Conservation (phyloP, 176 grass and related monocot species). For the Carex scoparia region DNA sequence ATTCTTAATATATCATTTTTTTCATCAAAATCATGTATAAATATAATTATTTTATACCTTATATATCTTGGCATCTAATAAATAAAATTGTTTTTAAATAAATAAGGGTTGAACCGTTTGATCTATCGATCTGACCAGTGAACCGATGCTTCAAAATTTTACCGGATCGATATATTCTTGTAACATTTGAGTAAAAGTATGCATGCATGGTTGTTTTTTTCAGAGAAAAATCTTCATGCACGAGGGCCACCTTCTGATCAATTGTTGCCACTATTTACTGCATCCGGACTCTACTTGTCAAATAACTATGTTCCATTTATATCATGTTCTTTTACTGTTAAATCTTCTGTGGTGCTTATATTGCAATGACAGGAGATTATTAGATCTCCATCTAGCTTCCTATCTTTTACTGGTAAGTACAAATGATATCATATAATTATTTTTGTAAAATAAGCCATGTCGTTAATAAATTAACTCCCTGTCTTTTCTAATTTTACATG, state of each 20-base stretch:
- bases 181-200: background rate
- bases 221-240: background rate
- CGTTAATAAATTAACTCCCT: background rate
- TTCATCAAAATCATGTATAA: too few species aligned
- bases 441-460: background rate
- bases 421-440: too few species aligned
- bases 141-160: too few species aligned
- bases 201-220: slow-evolving; percentile 12
- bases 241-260: slow-evolving; percentile 21
- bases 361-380: background rate
- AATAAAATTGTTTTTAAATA: too few species aligned
- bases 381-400: background rate
- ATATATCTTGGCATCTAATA: too few species aligned
- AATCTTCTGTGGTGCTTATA: background rate
- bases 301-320: slow-evolving; percentile 29
- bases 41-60: too few species aligned
- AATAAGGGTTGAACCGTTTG: too few species aligned
- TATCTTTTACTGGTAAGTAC: background rate
- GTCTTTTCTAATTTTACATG: too few species aligned
- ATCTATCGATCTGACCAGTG: too few species aligned
- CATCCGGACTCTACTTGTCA: slow-evolving; percentile 20
- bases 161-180: too few species aligned
- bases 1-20: too few species aligned
- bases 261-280: slow-evolving; percentile 37
- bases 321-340: background rate